These are phyloP conservation scores for Phytophthora pini DNA, from an alignment of 352 stramenopile genomes.

Conservation along the genomic window DNA sequence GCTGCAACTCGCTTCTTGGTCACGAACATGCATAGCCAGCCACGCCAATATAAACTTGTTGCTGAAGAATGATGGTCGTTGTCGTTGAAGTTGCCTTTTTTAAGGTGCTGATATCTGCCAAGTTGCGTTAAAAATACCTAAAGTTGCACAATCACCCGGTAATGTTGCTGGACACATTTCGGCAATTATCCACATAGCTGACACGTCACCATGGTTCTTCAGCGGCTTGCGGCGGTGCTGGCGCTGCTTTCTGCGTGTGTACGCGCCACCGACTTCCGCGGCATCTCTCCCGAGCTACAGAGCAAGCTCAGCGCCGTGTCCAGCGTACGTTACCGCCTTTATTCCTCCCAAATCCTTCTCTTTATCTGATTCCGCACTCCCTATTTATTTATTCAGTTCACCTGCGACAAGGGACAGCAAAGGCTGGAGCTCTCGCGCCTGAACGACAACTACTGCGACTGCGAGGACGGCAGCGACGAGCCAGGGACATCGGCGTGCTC, in stretches of 20 bases:
- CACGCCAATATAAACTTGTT: not conserved
- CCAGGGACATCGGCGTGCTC: constrained; percentile 84
- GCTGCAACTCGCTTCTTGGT: too few species aligned
- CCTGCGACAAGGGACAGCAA: constrained; percentile 68
- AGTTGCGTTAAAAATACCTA: too few species aligned
- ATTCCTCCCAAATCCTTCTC: not conserved
- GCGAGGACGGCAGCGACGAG: constrained; percentile 92
- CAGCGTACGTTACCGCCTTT: constrained; percentile 36
- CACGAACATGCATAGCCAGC: too few species aligned
- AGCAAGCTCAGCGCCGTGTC: constrained; percentile 41
- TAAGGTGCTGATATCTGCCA: too few species aligned
- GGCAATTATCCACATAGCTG: constrained; percentile 6
- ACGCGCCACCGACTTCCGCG: constrained; percentile 38
- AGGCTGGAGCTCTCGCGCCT: constrained; percentile 61
- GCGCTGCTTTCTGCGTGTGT: constrained; percentile 25
- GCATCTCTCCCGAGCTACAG: constrained; percentile 51
- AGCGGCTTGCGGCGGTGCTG: constrained; percentile 19
- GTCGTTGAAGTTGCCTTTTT: too few species aligned
- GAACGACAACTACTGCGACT: constrained; percentile 97
- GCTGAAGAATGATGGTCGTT: not conserved
- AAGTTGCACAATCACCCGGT: too few species aligned
- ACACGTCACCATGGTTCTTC: constrained; percentile 41
- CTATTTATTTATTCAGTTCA: constrained; percentile 51
- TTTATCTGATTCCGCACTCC: constrained; percentile 8
- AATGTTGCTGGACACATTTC: constrained; percentile 1